phyloP scores from a whole-genome alignment of 345 rosid genomes.

The Ceriops tagal region DNA sequence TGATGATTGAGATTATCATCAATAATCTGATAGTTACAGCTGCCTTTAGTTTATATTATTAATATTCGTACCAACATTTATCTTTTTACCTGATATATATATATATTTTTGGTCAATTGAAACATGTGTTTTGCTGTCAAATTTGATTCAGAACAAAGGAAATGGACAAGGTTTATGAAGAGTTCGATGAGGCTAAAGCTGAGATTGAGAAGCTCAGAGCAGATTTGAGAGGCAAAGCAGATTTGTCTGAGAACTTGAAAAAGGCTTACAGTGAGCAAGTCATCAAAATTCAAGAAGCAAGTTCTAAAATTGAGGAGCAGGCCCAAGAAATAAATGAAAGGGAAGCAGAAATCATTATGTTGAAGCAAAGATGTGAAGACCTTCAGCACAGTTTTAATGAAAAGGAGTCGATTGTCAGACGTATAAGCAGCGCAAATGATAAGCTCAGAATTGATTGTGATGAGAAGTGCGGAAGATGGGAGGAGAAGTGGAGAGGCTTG shows the following conservation, averaged over 20 bases:
- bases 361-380: slow-evolving; percentile 5
- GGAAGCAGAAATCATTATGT: background rate
- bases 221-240: slow-evolving; percentile 42
- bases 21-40: too few relatives aligned
- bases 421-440: background rate
- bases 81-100: background rate
- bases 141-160: slow-evolving; percentile 3
- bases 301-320: slow-evolving; percentile 39
- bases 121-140: background rate
- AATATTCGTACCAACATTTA: background rate
- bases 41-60: background rate
- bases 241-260: slow-evolving; percentile 44
- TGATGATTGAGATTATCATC: too few relatives aligned
- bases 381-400: slow-evolving; percentile 2
- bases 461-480: slow-evolving; percentile 4
- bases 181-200: slow-evolving; percentile 55
- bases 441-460: background rate
- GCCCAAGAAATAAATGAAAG: slow-evolving; percentile 37
- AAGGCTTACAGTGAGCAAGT: slow-evolving; percentile 39
- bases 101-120: background rate
- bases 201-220: slow-evolving; percentile 54
- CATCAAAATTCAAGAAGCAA: slow-evolving; percentile 38
- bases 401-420: slow-evolving; percentile 3
- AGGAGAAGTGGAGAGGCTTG: slow-evolving; percentile 1
- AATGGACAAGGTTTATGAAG: slow-evolving; percentile 55